Evolutionary conservation across 192 early-diverging fungal genomes (phyloP), one percentile per base, ranked within the genome.

Genomic region (Coemansia sp.): DNA sequence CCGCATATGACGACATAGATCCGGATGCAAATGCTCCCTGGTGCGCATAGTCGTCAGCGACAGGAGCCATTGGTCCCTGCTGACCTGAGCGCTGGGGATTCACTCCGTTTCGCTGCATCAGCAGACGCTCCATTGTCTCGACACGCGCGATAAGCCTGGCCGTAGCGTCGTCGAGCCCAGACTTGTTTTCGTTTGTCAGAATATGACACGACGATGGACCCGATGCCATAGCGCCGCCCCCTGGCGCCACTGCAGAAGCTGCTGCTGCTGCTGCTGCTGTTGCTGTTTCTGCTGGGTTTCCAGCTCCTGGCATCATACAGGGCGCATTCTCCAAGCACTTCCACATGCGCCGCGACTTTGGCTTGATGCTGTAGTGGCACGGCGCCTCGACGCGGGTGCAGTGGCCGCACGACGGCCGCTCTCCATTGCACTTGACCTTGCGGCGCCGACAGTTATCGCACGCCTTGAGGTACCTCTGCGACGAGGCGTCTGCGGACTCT

Each of bases 281-380:
- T 4, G 38, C 47, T 34, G 38, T 52, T n/a, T n/a, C n/a, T n/a
- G n/a, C n/a, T n/a, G n/a, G n/a, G n/a, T n/a, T 25, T 53, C 66
- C 23, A 13, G 38, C 10, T 17, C 38, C 38, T 13, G 9, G 14
- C 4, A 17, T 1, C 15, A 41, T 17, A 41, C 38, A 4, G 38
- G 38, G 15, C 1, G 65, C 30, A 13, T 37, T 59, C 50, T 79
- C 76, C 25, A 79, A 57, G 23, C 76, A 79, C 50, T 79, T 79
- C 76, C 76, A 79, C 71, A 71, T 70, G 33, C 76, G 66, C 47
- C 76, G 71, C 29, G 71, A 74, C 61, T 79, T 79, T 14, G 76
- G 76, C 67, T 79, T 79, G 41, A 79, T 66, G 59, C 81, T 82
- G 48, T 78, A 82, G 57, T 78, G 74, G 44, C 81, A 82, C 15